Percentiles rank a stretch among this genome's conserved stretches.
phyloP scores from a whole-genome alignment of 148 eudicot genomes.

The Fagopyrum homotropicum region DNA sequence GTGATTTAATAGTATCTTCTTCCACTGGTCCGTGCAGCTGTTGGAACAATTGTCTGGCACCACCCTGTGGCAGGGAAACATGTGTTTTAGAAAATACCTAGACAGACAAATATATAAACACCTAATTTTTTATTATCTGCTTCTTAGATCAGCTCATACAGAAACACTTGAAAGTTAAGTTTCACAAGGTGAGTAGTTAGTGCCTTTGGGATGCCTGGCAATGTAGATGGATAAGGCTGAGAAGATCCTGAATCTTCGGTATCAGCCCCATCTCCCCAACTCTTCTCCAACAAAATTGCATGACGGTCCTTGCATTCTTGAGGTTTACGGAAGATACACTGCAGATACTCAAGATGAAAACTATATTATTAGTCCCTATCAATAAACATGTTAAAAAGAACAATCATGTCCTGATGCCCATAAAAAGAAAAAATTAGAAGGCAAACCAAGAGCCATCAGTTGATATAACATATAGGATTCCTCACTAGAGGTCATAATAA shows the following conservation, averaged over 20 bases:
- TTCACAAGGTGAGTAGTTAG: slow-evolving; percentile 7
- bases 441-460: not conserved
- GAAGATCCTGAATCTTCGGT: slow-evolving; percentile 96
- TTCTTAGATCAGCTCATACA: slow-evolving; percentile 1
- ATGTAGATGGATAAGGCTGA: slow-evolving; percentile 85
- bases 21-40: slow-evolving; percentile 86
- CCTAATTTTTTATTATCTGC: not conserved
- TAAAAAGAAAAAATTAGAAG: not conserved
- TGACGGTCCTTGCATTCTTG: slow-evolving; percentile 91
- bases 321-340: slow-evolving; percentile 79
- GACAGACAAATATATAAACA: not conserved
- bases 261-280: slow-evolving; percentile 90
- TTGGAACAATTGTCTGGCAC: slow-evolving; percentile 90
- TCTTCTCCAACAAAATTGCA: slow-evolving; percentile 60
- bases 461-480: not conserved
- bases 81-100: not conserved
- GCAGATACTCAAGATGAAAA: slow-evolving; percentile 22
- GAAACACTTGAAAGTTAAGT: not conserved
- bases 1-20: slow-evolving; percentile 81
- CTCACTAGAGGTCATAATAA: not conserved
- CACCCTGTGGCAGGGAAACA: slow-evolving; percentile 53
- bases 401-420: not conserved
- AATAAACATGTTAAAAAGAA: not conserved
- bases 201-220: slow-evolving; percentile 98
- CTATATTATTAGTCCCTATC: not conserved